Conservation (phyloP, 495 filamentous ascomycete species). For the Podospora sp. region DNA sequence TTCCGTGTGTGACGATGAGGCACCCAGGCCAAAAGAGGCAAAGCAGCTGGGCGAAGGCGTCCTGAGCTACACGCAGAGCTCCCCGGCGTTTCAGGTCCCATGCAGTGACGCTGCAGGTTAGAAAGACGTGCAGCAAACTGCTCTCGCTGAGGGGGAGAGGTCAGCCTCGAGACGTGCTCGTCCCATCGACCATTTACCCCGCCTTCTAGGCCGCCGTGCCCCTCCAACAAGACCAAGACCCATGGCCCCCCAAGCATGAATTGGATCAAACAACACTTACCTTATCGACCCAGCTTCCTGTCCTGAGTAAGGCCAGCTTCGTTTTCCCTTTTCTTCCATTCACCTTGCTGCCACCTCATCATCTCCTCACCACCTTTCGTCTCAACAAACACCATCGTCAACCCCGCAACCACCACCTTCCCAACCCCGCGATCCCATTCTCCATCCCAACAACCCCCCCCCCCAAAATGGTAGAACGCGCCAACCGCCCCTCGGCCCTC, state of each 20-base stretch:
- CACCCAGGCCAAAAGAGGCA: background rate
- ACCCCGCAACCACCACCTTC: background rate
- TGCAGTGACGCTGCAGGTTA: constrained; percentile 3
- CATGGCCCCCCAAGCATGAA: constrained; percentile 14
- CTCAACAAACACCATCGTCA: background rate
- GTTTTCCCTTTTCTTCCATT: background rate
- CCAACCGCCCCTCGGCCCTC: constrained; percentile 79
- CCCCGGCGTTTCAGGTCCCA: constrained; percentile 12
- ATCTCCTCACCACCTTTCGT: background rate
- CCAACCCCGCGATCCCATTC: background rate
- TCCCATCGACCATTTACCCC: constrained; percentile 16
- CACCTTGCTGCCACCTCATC: background rate
- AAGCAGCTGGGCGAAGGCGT: background rate
- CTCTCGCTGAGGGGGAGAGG: background rate
- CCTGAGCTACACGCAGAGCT: background rate
- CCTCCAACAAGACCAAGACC: constrained; percentile 1
- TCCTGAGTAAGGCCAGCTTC: background rate
- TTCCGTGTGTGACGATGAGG: background rate
- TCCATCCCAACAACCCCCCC: constrained; percentile 1
- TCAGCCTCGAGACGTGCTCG: background rate
- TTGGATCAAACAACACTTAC: constrained; percentile 19
- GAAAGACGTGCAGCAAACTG: constrained; percentile 1
- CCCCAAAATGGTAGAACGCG: constrained; percentile 71
- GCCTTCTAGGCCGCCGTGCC: constrained; percentile 6
- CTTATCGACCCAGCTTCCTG: constrained; percentile 7